Evolutionary conservation across 495 filamentous ascomycete genomes (phyloP).

Genomic region (Tirmania nivea): DNA sequence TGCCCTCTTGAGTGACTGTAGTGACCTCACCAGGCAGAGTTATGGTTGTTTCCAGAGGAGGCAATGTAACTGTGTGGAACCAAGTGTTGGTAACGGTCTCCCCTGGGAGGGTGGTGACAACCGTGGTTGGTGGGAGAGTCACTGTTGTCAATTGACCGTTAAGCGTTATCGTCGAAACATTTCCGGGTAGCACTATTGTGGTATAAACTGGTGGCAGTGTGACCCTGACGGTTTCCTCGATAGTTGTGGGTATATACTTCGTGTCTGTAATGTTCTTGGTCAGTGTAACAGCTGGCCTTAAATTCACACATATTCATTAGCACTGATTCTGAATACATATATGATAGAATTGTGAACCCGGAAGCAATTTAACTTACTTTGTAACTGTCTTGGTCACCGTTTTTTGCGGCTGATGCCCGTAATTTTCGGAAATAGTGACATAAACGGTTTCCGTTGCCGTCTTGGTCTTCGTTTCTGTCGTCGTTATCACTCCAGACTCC

Average conservation of each 20-base stretch:
- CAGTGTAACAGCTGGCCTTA: too few species aligned
- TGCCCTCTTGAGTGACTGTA: too few species aligned
- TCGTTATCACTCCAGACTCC: constrained; percentile 1
- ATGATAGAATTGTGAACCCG: not conserved
- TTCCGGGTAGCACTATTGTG: not conserved
- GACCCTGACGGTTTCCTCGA: not conserved
- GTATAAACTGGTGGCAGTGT: not conserved
- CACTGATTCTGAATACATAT: not conserved
- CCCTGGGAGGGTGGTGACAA: too few species aligned
- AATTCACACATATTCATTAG: too few species aligned
- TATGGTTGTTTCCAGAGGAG: too few species aligned
- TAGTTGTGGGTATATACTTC: too few species aligned
- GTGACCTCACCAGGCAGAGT: too few species aligned
- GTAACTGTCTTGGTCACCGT: not conserved
- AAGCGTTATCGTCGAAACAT: too few species aligned
- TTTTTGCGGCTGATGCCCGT: not conserved
- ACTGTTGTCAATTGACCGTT: not conserved
- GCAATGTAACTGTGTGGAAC: too few species aligned
- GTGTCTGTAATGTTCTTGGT: too few species aligned
- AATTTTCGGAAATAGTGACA: not conserved
- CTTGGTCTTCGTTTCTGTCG: not conserved
- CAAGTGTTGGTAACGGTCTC: too few species aligned
- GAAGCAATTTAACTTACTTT: not conserved
- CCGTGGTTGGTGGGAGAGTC: too few species aligned
- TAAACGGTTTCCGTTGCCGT: constrained; percentile 1